These are phyloP conservation scores for Microsporum audouinii DNA, from an alignment of 2,329 filamentous ascomycete species.

Conservation along the genomic window DNA sequence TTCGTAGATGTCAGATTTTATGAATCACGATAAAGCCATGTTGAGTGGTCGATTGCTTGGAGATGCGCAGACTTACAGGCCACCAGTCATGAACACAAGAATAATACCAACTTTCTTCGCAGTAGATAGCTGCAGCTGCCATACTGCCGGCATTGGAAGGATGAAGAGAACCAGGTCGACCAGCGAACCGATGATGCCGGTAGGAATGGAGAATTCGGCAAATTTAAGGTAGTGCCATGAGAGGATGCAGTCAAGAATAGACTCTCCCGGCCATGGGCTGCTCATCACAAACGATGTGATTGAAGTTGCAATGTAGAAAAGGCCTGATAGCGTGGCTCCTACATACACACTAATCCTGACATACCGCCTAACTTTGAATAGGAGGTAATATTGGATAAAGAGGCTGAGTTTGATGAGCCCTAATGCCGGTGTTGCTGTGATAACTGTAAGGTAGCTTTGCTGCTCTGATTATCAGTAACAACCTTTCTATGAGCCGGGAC, in stretches of 20 bases:
- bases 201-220: neutral
- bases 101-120: conserved; percentile 2
- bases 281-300: neutral
- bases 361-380: conserved; percentile 4
- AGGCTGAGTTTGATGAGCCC: conserved; percentile 4
- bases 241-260: neutral
- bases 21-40: neutral
- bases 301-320: neutral
- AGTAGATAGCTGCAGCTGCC: neutral
- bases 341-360: conserved; percentile 4
- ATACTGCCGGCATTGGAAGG: conserved; percentile 2
- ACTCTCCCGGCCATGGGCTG: conserved; percentile 1
- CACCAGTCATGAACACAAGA: conserved; percentile 5
- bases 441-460: conserved; percentile 1
- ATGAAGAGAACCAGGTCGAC: neutral
- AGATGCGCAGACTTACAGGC: neutral
- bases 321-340: neutral
- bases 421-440: neutral
- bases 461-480: neutral
- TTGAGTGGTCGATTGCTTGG: neutral
- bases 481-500: neutral
- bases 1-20: neutral
- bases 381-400: conserved; percentile 3
- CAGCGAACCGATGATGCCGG: neutral
- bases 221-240: neutral